These are phyloP conservation scores for Glebionis coronaria DNA, from an alignment of 129 eudicot genomes.

Conservation along the genomic window DNA sequence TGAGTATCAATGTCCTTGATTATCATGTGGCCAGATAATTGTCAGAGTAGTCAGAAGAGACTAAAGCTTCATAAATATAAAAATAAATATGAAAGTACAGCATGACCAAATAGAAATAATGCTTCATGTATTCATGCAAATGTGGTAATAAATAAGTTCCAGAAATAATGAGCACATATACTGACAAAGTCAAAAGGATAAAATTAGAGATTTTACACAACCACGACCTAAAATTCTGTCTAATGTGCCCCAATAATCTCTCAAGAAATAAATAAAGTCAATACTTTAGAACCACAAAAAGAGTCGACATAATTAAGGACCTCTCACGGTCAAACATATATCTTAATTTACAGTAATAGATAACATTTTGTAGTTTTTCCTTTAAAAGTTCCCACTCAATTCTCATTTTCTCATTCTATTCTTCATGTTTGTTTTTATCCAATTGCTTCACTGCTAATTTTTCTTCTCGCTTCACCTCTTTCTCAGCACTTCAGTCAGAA, in stretches of 20 bases:
- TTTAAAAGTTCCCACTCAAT: conserved; percentile 76
- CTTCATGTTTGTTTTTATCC: conserved; percentile 79
- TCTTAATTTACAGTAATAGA: conserved; percentile 1
- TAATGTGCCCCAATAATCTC: conserved; percentile 6
- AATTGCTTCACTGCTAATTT: conserved; percentile 59
- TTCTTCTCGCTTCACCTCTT: conserved; percentile 56
- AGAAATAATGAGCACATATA: too few species aligned
- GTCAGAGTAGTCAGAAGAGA: too few species aligned
- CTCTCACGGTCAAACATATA: background rate
- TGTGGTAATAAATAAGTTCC: too few species aligned
- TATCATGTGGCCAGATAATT: too few species aligned
- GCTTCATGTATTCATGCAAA: too few species aligned
- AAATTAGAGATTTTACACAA: too few species aligned
- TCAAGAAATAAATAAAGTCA: background rate
- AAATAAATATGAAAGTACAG: too few species aligned
- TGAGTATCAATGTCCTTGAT: too few species aligned
- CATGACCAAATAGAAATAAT: too few species aligned
- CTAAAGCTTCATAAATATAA: too few species aligned
- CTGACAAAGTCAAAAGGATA: too few species aligned
- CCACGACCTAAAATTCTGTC: too few species aligned
- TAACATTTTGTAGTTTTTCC: conserved; percentile 79
- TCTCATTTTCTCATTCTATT: conserved; percentile 73
- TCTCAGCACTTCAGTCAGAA: conserved; percentile 64
- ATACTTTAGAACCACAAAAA: background rate
- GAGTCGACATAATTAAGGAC: background rate